Evolutionary conservation across 164 flowering plant genomes (phyloP).

Genomic region (Saururus chinensis): DNA sequence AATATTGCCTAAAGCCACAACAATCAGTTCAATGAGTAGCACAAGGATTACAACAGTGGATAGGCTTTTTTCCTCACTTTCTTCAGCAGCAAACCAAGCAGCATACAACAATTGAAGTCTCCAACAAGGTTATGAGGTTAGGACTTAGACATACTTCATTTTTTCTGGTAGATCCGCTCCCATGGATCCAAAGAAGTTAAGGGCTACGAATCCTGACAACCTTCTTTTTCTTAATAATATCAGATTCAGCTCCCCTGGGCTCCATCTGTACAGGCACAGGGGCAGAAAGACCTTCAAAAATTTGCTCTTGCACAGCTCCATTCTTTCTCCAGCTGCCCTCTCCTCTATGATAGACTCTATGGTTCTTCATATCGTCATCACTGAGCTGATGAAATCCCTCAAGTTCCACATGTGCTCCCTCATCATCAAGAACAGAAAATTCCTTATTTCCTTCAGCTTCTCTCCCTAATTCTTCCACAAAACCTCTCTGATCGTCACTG

Average conservation of each 20-base stretch:
- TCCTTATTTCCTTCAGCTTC: slow-evolving; percentile 20
- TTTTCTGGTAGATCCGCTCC: background rate
- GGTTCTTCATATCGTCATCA: slow-evolving; percentile 10
- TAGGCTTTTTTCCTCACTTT: background rate
- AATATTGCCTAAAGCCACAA: background rate
- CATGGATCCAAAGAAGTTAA: background rate
- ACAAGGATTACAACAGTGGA: background rate
- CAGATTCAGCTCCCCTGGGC: slow-evolving; percentile 19
- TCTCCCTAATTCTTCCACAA: slow-evolving; percentile 24
- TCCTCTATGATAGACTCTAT: background rate
- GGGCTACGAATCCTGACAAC: slow-evolving; percentile 2
- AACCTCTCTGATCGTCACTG: slow-evolving; percentile 12
- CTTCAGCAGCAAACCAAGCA: background rate
- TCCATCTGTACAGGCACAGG: slow-evolving; percentile 65
- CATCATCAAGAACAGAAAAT: slow-evolving; percentile 21
- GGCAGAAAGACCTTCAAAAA: slow-evolving; percentile 21
- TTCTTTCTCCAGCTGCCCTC: slow-evolving; percentile 8
- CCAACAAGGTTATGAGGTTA: background rate
- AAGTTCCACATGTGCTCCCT: slow-evolving; percentile 24
- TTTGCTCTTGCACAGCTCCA: slow-evolving; percentile 8
- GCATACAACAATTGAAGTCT: background rate
- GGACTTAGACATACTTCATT: background rate
- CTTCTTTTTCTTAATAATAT: slow-evolving; percentile 11
- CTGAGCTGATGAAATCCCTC: slow-evolving; percentile 27
- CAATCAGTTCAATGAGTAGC: background rate